Conservation (phyloP, 1,139 yeast species). For the Yamadazyma taylorii region DNA sequence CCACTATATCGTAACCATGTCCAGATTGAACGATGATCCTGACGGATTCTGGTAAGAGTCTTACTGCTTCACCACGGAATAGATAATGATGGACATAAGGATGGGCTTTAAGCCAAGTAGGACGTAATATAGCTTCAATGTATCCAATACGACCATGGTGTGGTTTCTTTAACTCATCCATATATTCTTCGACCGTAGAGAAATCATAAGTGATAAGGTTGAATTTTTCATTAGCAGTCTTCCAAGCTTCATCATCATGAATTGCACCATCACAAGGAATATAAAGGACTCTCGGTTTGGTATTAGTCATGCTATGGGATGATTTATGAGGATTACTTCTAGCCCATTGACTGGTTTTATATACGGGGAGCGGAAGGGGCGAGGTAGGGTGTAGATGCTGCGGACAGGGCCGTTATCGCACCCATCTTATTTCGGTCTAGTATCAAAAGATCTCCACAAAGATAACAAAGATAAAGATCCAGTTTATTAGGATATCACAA, state of each 20-base stretch:
- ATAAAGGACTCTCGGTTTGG: constrained; percentile 29
- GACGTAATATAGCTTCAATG: constrained; percentile 32
- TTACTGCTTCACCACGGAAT: constrained; percentile 29
- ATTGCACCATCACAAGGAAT: constrained; percentile 33
- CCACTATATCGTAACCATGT: constrained; percentile 40
- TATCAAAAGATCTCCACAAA: too few species aligned
- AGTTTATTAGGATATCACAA: too few species aligned
- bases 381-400: too few species aligned
- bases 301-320: background rate
- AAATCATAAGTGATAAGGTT: constrained; percentile 32
- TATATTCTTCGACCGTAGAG: constrained; percentile 28
- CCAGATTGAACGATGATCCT: constrained; percentile 26
- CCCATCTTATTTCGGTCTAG: too few species aligned
- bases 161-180: constrained; percentile 29
- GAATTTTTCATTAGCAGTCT: constrained; percentile 26
- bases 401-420: too few species aligned
- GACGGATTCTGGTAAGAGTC: constrained; percentile 28
- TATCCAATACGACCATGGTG: constrained; percentile 28
- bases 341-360: too few species aligned
- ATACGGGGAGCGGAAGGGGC: too few species aligned
- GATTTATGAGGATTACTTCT: too few species aligned
- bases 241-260: constrained; percentile 34
- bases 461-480: too few species aligned
- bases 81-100: constrained; percentile 33
- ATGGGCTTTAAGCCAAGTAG: constrained; percentile 33